phyloP scores from a whole-genome alignment of 345 rosid genomes.

The Capsella bursapastoris region DNA sequence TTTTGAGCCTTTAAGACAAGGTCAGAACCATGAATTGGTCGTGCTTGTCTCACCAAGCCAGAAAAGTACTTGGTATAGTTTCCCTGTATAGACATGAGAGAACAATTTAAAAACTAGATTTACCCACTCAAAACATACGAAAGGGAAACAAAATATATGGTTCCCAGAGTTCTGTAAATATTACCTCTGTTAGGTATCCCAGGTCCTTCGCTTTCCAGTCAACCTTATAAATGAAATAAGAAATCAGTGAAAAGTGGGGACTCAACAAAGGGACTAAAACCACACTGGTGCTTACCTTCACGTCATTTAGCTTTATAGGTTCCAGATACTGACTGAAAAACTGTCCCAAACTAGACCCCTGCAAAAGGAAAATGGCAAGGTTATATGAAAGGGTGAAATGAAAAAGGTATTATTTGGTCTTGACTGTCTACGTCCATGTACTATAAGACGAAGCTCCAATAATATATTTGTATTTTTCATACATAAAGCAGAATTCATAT shows the following conservation, averaged over 20 bases:
- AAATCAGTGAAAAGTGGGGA: conserved; percentile 18
- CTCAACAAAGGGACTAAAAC: conserved; percentile 22
- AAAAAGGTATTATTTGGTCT: conserved; percentile 11
- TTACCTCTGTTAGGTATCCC: conserved; percentile 90
- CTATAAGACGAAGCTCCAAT: conserved; percentile 29
- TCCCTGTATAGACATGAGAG: conserved; percentile 57
- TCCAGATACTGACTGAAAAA: conserved; percentile 84
- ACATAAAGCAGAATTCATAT: conserved; percentile 27
- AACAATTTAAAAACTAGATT: conserved; percentile 21
- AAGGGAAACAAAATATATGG: conserved; percentile 19
- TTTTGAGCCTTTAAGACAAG: conserved; percentile 68
- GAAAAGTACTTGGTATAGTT: conserved; percentile 69
- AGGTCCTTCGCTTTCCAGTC: conserved; percentile 89
- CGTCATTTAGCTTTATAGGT: conserved; percentile 92
- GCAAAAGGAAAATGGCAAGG: conserved; percentile 32
- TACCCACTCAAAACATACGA: conserved; percentile 8
- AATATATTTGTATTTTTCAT: conserved; percentile 11
- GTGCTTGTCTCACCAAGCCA: conserved; percentile 67
- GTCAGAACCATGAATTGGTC: conserved; percentile 67
- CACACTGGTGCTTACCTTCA: conserved; percentile 55
- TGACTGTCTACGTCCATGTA: conserved; percentile 15
- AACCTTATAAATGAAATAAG: conserved; percentile 56
- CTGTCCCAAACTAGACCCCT: conserved; percentile 99
- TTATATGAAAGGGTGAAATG: conserved; percentile 1
- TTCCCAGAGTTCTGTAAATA: conserved; percentile 15